Conservation (phyloP, 495 filamentous ascomycete species). For the Annulohypoxylon bovei region DNA sequence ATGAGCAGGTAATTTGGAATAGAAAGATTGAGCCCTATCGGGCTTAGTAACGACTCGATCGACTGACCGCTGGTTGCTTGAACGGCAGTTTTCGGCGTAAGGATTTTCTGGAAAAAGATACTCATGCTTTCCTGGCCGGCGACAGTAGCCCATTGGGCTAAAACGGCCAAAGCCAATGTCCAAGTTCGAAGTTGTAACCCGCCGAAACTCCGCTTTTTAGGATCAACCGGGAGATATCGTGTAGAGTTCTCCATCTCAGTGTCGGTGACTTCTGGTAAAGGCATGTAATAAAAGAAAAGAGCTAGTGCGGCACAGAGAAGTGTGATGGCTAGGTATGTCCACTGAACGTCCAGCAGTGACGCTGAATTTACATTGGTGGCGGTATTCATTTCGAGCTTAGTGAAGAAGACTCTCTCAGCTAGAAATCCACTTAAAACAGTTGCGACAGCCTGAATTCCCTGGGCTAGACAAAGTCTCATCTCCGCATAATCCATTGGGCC, state of each 20-base stretch:
- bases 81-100: conserved; percentile 56
- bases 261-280: conserved; percentile 63
- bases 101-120: conserved; percentile 66
- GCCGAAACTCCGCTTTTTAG: conserved; percentile 49
- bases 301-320: conserved; percentile 74
- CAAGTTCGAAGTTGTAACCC: conserved; percentile 52
- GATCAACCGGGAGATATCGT: conserved; percentile 52
- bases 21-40: conserved; percentile 62
- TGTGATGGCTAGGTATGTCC: conserved; percentile 79
- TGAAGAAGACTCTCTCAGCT: conserved; percentile 76
- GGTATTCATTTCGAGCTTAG: conserved; percentile 37
- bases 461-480: conserved; percentile 71
- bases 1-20: conserved; percentile 62
- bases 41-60: conserved; percentile 11
- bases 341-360: conserved; percentile 73
- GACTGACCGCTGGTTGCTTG: background rate
- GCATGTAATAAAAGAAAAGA: conserved; percentile 68
- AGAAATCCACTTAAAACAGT: conserved; percentile 73
- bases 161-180: conserved; percentile 67
- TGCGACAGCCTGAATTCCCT: conserved; percentile 74
- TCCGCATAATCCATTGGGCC: conserved; percentile 61
- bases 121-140: conserved; percentile 76
- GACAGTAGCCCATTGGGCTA: conserved; percentile 79
- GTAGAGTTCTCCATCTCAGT: conserved; percentile 58
- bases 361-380: conserved; percentile 23